Percentiles rank a stretch among this genome's conserved stretches.
phyloP scores from a whole-genome alignment of 495 filamentous ascomycete genomes.

The Aspergillus bertholletiae region DNA sequence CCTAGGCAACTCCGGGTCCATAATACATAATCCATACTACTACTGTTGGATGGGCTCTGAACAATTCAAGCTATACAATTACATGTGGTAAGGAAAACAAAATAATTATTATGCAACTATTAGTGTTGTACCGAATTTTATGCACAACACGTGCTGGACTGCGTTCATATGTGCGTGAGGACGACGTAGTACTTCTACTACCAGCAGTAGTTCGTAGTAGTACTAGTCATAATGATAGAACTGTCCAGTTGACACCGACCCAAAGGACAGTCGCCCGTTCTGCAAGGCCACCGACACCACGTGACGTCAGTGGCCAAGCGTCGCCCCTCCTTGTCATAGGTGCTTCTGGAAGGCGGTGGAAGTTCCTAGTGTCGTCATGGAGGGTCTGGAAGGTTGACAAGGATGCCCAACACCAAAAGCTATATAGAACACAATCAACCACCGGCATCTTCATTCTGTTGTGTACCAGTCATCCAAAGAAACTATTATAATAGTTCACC shows the following conservation, averaged over 20 bases:
- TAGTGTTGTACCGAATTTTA: no score
- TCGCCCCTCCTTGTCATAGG: not conserved
- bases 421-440: constrained; percentile 20
- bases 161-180: no score
- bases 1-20: not conserved
- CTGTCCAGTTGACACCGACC: not conserved
- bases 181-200: no score
- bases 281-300: no score
- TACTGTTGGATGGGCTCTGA: no score
- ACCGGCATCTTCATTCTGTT: not conserved
- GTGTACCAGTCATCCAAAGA: not conserved
- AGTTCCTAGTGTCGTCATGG: constrained; percentile 32
- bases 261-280: not conserved
- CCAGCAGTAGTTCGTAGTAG: no score
- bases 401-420: constrained; percentile 13
- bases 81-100: no score
- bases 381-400: constrained; percentile 14
- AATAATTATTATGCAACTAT: no score
- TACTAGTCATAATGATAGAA: not conserved
- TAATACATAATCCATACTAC: no score
- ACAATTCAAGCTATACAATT: no score
- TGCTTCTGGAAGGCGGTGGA: constrained; percentile 46
- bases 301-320: not conserved
- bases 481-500: no score
- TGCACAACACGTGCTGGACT: no score